phyloP scores from a whole-genome alignment of 202 grass and related monocot species.

The Carex sylvatica region DNA sequence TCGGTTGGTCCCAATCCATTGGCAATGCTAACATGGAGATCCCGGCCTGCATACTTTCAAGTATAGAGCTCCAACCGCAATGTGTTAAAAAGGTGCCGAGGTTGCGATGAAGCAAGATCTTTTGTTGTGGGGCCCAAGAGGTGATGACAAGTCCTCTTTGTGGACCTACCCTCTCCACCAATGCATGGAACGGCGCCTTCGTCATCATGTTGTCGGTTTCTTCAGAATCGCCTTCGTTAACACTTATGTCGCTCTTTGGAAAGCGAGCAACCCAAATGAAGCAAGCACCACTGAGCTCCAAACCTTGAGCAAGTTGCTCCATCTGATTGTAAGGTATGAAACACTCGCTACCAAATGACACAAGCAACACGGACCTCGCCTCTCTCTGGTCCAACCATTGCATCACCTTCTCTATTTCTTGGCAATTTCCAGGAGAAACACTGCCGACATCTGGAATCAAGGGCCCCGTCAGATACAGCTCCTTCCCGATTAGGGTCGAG shows the following conservation, averaged over 20 bases:
- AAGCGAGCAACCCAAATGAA: conserved; percentile 17
- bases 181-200: background rate
- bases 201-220: background rate
- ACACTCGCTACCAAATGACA: background rate
- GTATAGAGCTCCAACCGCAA: conserved; percentile 25
- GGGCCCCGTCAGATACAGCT: background rate
- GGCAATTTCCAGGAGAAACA: background rate
- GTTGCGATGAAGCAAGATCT: conserved; percentile 5
- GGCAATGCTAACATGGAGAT: conserved; percentile 20
- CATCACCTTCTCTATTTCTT: background rate
- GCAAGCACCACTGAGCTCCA: background rate
- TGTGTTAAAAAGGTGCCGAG: conserved; percentile 18
- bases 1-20: conserved; percentile 1
- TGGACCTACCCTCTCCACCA: background rate
- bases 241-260: background rate
- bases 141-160: background rate
- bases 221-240: no score
- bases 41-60: conserved; percentile 21
- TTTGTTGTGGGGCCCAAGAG: conserved; percentile 5
- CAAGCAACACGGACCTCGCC: background rate
- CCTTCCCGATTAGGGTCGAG: background rate
- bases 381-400: conserved; percentile 9
- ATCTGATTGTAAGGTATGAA: background rate
- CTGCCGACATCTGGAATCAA: background rate
- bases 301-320: background rate